phyloP scores from a whole-genome alignment of 495 filamentous ascomycete genomes.

The Symbiotaphrina buchneri region DNA sequence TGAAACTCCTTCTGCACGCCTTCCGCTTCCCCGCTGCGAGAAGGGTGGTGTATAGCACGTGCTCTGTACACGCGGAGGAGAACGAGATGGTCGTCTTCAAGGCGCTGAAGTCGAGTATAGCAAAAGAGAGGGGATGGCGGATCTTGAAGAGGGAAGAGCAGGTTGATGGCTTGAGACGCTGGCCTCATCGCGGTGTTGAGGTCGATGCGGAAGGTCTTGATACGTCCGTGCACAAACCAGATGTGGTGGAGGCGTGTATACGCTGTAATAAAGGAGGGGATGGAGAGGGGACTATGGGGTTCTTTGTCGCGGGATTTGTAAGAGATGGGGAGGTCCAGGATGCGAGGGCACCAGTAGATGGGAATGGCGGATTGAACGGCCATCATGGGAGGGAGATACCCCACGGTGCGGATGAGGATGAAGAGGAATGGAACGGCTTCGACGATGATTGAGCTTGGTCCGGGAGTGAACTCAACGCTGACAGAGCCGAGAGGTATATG shows the following conservation, averaged over 20 bases:
- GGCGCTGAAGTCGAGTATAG: conserved; percentile 41
- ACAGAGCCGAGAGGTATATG: too few species aligned
- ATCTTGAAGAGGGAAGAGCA: conserved; percentile 48
- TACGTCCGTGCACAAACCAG: too few species aligned
- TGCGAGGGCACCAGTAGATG: too few species aligned
- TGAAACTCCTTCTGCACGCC: conserved; percentile 57
- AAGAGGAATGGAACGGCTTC: too few species aligned
- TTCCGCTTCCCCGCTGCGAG: conserved; percentile 57
- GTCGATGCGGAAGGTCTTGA: conserved; percentile 10
- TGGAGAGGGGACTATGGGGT: conserved; percentile 52
- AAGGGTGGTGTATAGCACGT: conserved; percentile 78
- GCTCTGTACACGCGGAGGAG: conserved; percentile 65
- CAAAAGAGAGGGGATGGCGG: conserved; percentile 48
- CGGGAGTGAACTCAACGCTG: too few species aligned
- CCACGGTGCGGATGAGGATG: too few species aligned
- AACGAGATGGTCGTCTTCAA: conserved; percentile 67
- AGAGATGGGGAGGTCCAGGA: too few species aligned
- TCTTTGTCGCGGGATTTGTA: conserved; percentile 47
- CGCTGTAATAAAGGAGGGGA: conserved; percentile 60
- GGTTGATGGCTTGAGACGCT: conserved; percentile 42
- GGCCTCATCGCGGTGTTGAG: conserved; percentile 39
- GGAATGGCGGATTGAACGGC: too few species aligned
- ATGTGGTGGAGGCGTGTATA: conserved; percentile 49
- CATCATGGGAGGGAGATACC: too few species aligned
- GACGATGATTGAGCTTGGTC: too few species aligned